Evolutionary conservation across 371 early-diverging fungal species (phyloP), one percentile per base, ranked within the genome.

Genomic region (Apophysomyces variabilis): DNA sequence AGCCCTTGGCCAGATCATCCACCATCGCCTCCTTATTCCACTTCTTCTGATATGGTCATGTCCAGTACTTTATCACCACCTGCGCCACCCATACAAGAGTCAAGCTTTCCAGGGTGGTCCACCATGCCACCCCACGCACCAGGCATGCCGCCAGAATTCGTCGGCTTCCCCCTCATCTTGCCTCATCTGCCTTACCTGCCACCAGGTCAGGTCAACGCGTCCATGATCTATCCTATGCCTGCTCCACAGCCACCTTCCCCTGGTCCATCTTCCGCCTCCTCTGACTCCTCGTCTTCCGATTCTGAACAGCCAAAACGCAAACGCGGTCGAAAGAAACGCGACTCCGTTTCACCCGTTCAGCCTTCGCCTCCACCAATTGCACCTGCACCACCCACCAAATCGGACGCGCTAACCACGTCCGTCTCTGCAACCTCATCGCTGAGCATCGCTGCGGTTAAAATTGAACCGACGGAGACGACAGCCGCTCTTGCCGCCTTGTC

Each of bases 311-410:
- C 64, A 7, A 69, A 66, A 38, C 65, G 63, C 37, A 73, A 66
- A 37, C 66, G 73, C 13, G 75, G 71, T 0, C 66, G 75, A 13
- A 75, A 75, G 65, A 71, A 68, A 64, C 69, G 64, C 44, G 66
- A 47, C 16, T 41, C 54, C 11, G 13, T 32, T 16, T 46, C 46
- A 44, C 21, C 45, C 32, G 16, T 39, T 18, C 59, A 59, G 32
- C 26, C 61, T 45, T 43, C 50, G 6, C 64, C 62, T n/a, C 32
- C 61, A 14, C 39, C 43, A 7, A 21, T 46, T 3, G 47, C 63
- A 11, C 44, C 50, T 54, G 46, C 50, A 12, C 32, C 32, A 26
- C 32, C 32, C 32, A 26, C 32, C 32, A 26, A 26, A 26, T 26
- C 32, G 32, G 32, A 26, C 32, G 32, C 32, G 32, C 32, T 26